Conservation (phyloP, 2,329 filamentous ascomycete species). For the Aureobasidium zeae region DNA sequence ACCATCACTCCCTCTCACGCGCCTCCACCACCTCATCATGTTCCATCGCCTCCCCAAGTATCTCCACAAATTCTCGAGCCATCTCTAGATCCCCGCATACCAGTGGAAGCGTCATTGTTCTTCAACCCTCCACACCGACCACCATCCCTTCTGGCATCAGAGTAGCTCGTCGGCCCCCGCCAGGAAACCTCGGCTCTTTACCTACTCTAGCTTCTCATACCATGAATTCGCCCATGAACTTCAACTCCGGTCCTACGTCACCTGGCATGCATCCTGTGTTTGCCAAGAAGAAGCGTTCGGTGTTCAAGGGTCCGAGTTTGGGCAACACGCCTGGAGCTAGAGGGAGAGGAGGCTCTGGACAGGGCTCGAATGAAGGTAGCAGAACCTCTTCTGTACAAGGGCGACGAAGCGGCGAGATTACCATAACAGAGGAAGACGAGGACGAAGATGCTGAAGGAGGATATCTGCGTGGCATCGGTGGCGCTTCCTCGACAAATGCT, state of each 20-base stretch:
- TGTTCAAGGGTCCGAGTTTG: conserved; percentile 73
- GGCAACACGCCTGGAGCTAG: conserved; percentile 42
- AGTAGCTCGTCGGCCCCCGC: conserved; percentile 24
- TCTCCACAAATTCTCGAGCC: conserved; percentile 9
- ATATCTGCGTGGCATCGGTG: no score
- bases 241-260: conserved; percentile 46
- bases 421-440: conserved; percentile 10
- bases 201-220: conserved; percentile 16
- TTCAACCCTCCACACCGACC: conserved; percentile 40
- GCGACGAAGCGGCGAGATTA: conserved; percentile 60
- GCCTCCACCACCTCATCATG: conserved; percentile 74
- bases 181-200: conserved; percentile 25
- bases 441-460: conserved; percentile 14
- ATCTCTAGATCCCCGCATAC: conserved; percentile 13
- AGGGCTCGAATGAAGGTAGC: conserved; percentile 20
- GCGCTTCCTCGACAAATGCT: no score
- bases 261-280: conserved; percentile 56
- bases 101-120: conserved; percentile 20
- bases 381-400: conserved; percentile 53
- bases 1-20: conserved; percentile 75
- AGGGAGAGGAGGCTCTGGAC: conserved; percentile 4
- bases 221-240: conserved; percentile 4
- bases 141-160: conserved; percentile 14
- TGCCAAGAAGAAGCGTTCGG: conserved; percentile 67
- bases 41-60: conserved; percentile 44